Evolutionary conservation across 1,284 basidiomycete genomes (phyloP).

Genomic region (Leccinum solheimii): DNA sequence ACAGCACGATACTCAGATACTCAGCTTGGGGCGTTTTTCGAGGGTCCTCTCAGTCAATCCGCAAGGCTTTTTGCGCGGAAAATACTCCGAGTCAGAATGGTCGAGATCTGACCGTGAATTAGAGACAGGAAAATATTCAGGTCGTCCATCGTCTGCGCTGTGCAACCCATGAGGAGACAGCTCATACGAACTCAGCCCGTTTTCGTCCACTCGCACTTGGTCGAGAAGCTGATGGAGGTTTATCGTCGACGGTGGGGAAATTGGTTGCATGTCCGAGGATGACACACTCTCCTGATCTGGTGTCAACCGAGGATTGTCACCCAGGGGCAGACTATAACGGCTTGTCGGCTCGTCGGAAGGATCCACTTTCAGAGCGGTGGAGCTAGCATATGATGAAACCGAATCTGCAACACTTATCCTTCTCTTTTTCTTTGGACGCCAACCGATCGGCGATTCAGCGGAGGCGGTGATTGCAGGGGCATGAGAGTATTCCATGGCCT

Average conservation of each 20-base stretch:
- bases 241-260: conserved; percentile 35
- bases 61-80: conserved; percentile 29
- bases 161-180: conserved; percentile 26
- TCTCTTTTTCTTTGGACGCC: conserved; percentile 38
- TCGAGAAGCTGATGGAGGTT: conserved; percentile 33
- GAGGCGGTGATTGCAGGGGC: conserved; percentile 32
- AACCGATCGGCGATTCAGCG: conserved; percentile 29
- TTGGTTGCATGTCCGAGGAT: conserved; percentile 37
- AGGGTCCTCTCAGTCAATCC: conserved; percentile 22
- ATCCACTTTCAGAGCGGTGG: conserved; percentile 28
- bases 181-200: conserved; percentile 30
- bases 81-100: conserved; percentile 27
- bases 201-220: conserved; percentile 25
- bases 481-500: conserved; percentile 47
- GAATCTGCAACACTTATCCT: conserved; percentile 38
- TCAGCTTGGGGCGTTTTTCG: conserved; percentile 33
- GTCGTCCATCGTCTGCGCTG: conserved; percentile 27
- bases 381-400: conserved; percentile 36
- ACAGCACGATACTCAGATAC: conserved; percentile 21
- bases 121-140: conserved; percentile 44
- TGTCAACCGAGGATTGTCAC: conserved; percentile 35
- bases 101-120: conserved; percentile 42
- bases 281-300: conserved; percentile 38
- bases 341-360: conserved; percentile 25
- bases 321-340: conserved; percentile 23